Conservation (phyloP, 2,329 filamentous ascomycete species). For the Alternaria dauci region DNA sequence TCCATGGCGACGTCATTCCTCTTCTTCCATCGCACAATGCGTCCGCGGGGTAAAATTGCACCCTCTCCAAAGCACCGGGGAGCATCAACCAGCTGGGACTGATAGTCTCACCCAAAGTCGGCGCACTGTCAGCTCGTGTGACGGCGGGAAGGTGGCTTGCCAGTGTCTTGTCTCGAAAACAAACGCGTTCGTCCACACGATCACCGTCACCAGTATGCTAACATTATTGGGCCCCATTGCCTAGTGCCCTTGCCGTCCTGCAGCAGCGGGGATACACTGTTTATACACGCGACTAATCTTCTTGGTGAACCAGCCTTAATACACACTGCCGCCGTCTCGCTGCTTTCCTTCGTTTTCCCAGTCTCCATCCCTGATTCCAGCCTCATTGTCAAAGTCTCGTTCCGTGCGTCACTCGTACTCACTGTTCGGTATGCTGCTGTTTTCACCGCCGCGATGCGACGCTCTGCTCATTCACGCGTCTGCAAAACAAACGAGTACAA, state of each 20-base stretch:
- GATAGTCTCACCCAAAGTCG: conserved; percentile 5
- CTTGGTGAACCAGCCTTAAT: conserved; percentile 16
- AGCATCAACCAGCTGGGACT: not conserved
- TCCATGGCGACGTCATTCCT: conserved; percentile 17
- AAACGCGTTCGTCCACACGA: conserved; percentile 30
- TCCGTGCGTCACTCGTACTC: conserved; percentile 17
- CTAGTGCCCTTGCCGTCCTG: conserved; percentile 24
- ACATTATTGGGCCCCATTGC: conserved; percentile 21
- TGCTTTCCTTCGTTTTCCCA: conserved; percentile 16
- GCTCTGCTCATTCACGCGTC: conserved; percentile 11
- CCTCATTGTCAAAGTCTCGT: conserved; percentile 9
- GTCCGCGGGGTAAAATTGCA: not conserved
- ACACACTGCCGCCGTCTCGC: conserved; percentile 19
- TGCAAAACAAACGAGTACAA: conserved; percentile 22
- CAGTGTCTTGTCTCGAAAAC: conserved; percentile 17
- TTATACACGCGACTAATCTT: conserved; percentile 20
- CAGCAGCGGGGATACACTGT: conserved; percentile 26
- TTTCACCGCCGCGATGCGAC: conserved; percentile 35
- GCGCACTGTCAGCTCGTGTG: conserved; percentile 10
- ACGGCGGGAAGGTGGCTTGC: conserved; percentile 21
- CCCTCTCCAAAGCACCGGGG: not conserved
- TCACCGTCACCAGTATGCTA: conserved; percentile 31
- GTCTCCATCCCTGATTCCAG: conserved; percentile 3
- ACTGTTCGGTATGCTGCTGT: conserved; percentile 35
- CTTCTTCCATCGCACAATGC: conserved; percentile 10